phyloP scores from a whole-genome alignment of 73 alveolate species.

The Tetrahymena thermophila region DNA sequence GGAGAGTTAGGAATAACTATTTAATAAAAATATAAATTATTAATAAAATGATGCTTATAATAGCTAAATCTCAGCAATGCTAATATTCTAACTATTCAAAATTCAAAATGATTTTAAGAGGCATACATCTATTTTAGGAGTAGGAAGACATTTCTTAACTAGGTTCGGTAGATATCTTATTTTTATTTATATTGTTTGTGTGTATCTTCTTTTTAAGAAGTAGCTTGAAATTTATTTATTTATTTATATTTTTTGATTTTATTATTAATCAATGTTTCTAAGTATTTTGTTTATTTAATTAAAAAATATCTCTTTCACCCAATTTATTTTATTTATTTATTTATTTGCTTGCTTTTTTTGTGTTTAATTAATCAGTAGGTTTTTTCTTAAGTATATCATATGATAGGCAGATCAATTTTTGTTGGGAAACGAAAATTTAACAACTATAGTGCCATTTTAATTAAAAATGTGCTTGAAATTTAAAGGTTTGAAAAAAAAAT shows the following conservation, averaged over 20 bases:
- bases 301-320: background rate
- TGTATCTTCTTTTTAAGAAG: background rate
- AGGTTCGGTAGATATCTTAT: background rate
- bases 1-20: background rate
- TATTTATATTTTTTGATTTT: background rate
- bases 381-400: background rate
- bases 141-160: background rate
- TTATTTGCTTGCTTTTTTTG: background rate
- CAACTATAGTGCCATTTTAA: background rate
- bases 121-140: background rate
- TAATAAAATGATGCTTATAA: background rate
- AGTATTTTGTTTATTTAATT: background rate
- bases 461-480: background rate
- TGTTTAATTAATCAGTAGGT: background rate
- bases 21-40: too few relatives aligned
- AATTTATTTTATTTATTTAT: background rate
- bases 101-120: background rate
- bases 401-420: background rate
- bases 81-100: background rate
- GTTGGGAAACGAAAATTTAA: background rate
- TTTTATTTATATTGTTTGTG: background rate
- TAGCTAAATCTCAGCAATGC: background rate
- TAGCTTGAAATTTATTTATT: background rate
- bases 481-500: too few relatives aligned
- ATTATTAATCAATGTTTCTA: background rate